A percentile compares a stretch with the other conserved stretches of the same genome.
These are phyloP conservation scores for Lasiodiplodia sp. DNA, from an alignment of 2,329 filamentous ascomycete species.

Conservation along the genomic window DNA sequence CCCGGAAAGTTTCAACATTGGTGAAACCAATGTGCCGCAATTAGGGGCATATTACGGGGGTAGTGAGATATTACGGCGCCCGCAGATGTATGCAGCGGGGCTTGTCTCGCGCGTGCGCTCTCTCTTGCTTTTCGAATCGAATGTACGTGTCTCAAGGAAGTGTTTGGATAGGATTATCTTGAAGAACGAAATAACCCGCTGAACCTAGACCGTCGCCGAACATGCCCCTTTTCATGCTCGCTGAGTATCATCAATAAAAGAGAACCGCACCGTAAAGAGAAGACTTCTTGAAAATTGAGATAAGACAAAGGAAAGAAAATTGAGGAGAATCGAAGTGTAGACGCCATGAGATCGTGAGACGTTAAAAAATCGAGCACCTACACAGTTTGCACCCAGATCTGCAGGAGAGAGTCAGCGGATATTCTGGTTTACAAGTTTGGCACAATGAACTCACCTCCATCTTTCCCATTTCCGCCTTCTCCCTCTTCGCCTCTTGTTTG, in stretches of 20 bases:
- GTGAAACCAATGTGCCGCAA: slow-evolving; percentile 15
- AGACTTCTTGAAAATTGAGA: slow-evolving; percentile 15
- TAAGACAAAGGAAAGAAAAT: slow-evolving; percentile 20
- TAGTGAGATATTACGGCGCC: slow-evolving; percentile 10
- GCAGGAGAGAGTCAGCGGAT: background rate
- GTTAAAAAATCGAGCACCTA: slow-evolving; percentile 27
- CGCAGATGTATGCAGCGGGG: slow-evolving; percentile 9
- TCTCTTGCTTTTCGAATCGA: slow-evolving; percentile 5
- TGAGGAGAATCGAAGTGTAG: slow-evolving; percentile 24
- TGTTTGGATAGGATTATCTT: slow-evolving; percentile 28
- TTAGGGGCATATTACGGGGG: slow-evolving; percentile 13
- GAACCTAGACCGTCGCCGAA: slow-evolving; percentile 30
- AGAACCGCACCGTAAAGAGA: slow-evolving; percentile 14
- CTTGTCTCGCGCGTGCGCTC: slow-evolving; percentile 10
- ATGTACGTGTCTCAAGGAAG: slow-evolving; percentile 28
- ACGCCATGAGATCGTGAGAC: slow-evolving; percentile 27
- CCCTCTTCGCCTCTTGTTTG: slow-evolving; percentile 72
- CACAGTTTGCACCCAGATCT: slow-evolving; percentile 30
- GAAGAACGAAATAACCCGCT: slow-evolving; percentile 28
- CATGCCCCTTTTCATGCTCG: slow-evolving; percentile 35
- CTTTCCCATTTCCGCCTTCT: slow-evolving; percentile 84
- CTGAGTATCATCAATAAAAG: slow-evolving; percentile 35
- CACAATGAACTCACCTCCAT: slow-evolving; percentile 77
- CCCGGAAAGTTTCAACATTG: slow-evolving; percentile 4
- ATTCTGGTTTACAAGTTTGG: background rate